Conservation (phyloP, 2,329 filamentous ascomycete genomes). For the Zymoseptoria brevis region DNA sequence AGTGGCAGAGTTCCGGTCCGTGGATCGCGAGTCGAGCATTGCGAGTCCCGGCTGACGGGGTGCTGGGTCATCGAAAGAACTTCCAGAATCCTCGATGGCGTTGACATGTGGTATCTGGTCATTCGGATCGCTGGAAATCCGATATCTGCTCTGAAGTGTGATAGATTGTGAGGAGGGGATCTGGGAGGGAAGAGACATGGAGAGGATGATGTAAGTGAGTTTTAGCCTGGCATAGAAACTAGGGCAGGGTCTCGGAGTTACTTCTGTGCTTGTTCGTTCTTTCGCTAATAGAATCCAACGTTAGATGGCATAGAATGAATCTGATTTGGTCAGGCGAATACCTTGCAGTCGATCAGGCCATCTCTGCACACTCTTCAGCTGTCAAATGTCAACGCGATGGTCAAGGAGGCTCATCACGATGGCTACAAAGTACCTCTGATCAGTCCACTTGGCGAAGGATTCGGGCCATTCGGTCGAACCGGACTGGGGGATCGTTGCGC, state of each 20-base stretch:
- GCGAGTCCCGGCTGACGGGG: neutral
- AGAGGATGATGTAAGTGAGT: neutral
- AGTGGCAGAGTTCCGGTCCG: neutral
- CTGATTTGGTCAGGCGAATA: too few species aligned
- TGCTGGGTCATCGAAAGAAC: neutral
- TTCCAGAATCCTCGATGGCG: neutral
- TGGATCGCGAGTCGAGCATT: neutral
- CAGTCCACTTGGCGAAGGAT: neutral
- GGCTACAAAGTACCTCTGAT: too few species aligned
- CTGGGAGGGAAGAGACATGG: neutral
- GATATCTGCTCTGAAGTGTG: neutral
- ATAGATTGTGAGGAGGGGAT: neutral
- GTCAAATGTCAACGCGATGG: neutral
- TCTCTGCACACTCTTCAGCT: neutral
- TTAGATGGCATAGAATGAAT: too few species aligned
- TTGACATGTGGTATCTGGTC: neutral
- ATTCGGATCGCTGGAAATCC: neutral
- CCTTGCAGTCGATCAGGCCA: neutral
- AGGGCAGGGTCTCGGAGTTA: neutral
- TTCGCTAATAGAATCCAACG: too few species aligned
- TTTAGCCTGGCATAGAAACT: too few species aligned
- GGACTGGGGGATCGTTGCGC: neutral
- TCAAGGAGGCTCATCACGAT: too few species aligned
- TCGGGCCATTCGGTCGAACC: neutral
- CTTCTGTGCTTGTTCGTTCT: too few species aligned